phyloP scores from a whole-genome alignment of 805 yeast species.

The Teunomyces aglyptinius region DNA sequence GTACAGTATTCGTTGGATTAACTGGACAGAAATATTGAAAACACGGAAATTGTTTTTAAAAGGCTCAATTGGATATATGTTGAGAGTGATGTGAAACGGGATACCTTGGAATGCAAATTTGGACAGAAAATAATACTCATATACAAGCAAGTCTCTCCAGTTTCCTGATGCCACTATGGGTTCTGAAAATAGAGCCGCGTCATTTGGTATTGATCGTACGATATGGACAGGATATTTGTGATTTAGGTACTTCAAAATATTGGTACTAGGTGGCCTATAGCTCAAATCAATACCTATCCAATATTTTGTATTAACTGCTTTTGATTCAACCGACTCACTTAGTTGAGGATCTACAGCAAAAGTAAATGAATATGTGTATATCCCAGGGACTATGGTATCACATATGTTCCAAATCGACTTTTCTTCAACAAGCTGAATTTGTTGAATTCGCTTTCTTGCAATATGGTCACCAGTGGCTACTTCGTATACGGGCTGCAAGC shows the following conservation, averaged over 20 bases:
- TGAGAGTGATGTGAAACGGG: constrained; percentile 7
- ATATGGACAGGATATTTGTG: not conserved
- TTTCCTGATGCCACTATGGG: constrained; percentile 17
- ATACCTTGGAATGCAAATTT: constrained; percentile 14
- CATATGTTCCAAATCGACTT: constrained; percentile 7
- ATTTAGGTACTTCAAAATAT: not conserved
- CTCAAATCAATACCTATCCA: not conserved
- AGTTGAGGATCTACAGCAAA: constrained; percentile 11
- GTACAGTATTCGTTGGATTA: constrained; percentile 11
- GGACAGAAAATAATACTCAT: constrained; percentile 15
- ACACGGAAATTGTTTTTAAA: constrained; percentile 8
- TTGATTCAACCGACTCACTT: constrained; percentile 11
- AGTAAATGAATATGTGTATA: constrained; percentile 13
- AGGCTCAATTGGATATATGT: constrained; percentile 10
- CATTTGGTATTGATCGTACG: constrained; percentile 1
- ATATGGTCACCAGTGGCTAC: not conserved
- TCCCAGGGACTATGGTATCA: constrained; percentile 7
- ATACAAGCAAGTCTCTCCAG: constrained; percentile 17
- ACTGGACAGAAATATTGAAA: constrained; percentile 7
- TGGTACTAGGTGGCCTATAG: not conserved
- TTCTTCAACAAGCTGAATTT: constrained; percentile 6
- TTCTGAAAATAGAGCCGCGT: not conserved
- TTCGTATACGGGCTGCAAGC: not conserved
- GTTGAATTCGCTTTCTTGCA: not conserved
- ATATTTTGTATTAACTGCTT: not conserved